Evolutionary conservation across 192 early-diverging fungal species (phyloP).

Genomic region (Lobosporangium transversale): DNA sequence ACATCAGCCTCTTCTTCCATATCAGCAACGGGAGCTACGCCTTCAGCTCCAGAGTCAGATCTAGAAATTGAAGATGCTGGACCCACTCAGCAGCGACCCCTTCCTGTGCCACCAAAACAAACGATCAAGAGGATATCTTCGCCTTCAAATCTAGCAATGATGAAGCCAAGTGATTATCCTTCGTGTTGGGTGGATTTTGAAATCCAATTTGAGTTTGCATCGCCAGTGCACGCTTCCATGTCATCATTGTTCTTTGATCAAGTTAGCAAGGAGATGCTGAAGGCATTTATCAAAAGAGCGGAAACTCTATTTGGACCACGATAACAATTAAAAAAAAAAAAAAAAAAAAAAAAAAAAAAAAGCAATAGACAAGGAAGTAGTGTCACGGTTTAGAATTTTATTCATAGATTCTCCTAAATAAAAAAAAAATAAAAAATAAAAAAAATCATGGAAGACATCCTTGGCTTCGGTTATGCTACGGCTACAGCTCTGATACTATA

Average conservation of each 20-base stretch:
- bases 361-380: not conserved
- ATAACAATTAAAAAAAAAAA: too few species aligned
- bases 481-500: too few species aligned
- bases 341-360: not conserved
- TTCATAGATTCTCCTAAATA: too few species aligned
- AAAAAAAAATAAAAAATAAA: too few species aligned
- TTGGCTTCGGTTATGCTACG: too few species aligned
- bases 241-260: constrained; percentile 83
- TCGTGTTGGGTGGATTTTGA: constrained; percentile 76
- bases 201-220: constrained; percentile 86
- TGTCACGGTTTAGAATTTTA: too few species aligned
- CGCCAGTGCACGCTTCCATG: constrained; percentile 80
- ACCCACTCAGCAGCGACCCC: not conserved
- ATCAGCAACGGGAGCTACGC: not conserved
- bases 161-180: constrained; percentile 55
- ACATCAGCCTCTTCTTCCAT: too few species aligned
- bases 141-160: constrained; percentile 21
- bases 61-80: not conserved
- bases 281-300: constrained; percentile 65
- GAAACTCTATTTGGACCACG: constrained; percentile 36
- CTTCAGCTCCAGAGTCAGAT: not conserved
- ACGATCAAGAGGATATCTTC: constrained; percentile 28
- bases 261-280: constrained; percentile 77
- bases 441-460: too few species aligned
- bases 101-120: not conserved